A percentile compares a stretch with the other conserved stretches of the same genome.
These are phyloP conservation scores for Vanderwaltozyma verrucispora DNA, from an alignment of 805 yeast genomes.

Conservation along the genomic window DNA sequence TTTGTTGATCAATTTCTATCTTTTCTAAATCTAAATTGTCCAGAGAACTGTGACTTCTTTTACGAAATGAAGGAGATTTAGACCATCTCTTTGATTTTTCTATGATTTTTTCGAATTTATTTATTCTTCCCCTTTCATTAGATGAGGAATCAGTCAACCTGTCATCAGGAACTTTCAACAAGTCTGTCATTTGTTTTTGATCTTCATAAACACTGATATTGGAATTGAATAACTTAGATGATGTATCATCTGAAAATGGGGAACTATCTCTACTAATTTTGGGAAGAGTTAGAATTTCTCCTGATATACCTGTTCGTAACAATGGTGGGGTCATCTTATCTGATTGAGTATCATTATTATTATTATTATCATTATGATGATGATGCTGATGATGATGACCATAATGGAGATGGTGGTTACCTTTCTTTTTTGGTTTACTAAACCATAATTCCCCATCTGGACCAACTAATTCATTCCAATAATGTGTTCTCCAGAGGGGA, in stretches of 20 bases:
- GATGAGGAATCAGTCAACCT: neutral
- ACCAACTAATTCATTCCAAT: conserved; percentile 24
- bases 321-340: too few species aligned
- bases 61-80: conserved; percentile 9
- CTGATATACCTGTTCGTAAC: too few species aligned
- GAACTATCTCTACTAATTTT: too few species aligned
- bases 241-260: too few species aligned
- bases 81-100: conserved; percentile 15
- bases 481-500: conserved; percentile 37
- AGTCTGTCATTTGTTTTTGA: neutral
- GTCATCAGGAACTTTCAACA: neutral
- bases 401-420: neutral
- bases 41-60: neutral
- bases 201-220: neutral
- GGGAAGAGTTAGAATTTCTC: too few species aligned
- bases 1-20: neutral
- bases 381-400: neutral
- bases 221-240: too few species aligned
- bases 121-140: conserved; percentile 2
- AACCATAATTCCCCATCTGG: conserved; percentile 24
- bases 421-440: neutral
- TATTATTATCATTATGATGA: neutral
- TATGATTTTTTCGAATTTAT: conserved; percentile 18
- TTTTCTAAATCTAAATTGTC: neutral
- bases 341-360: too few species aligned